Evolutionary conservation across 1,284 basidiomycete species (phyloP).

Genomic region (Peniophora sp.): DNA sequence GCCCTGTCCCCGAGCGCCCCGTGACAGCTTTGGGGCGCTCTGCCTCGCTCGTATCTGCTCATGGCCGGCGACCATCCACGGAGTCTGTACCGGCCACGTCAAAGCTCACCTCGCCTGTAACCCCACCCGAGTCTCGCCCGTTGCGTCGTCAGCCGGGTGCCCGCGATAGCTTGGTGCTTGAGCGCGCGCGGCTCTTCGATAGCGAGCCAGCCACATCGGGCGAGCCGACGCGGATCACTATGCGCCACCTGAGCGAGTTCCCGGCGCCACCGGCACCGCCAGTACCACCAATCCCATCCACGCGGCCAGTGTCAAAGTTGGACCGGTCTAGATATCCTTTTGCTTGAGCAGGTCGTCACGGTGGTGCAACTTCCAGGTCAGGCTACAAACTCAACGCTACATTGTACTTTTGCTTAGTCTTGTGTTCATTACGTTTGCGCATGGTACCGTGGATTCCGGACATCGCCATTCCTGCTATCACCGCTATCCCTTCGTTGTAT

Average conservation of each 20-base stretch:
- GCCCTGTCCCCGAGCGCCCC: neutral
- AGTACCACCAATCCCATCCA: conserved; percentile 21
- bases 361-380: too few relatives aligned
- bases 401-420: too few relatives aligned
- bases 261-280: conserved; percentile 31
- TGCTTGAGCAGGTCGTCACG: conserved; percentile 13
- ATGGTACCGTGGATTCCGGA: too few relatives aligned
- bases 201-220: conserved; percentile 11
- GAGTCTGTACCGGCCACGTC: neutral
- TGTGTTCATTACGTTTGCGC: too few relatives aligned
- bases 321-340: conserved; percentile 31
- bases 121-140: neutral
- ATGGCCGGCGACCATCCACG: too few relatives aligned
- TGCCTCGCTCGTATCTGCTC: too few relatives aligned
- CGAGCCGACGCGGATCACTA: conserved; percentile 14
- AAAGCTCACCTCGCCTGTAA: neutral
- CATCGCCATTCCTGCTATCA: too few relatives aligned
- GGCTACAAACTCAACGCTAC: too few relatives aligned
- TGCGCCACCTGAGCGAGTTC: conserved; percentile 26
- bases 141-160: conserved; percentile 7
- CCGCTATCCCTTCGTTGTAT: too few relatives aligned
- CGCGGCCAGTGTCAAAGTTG: conserved; percentile 21
- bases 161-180: conserved; percentile 42
- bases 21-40: neutral
- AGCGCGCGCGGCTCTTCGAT: conserved; percentile 35